Conservation (phyloP, 805 yeast species). For the Candida golubevii region DNA sequence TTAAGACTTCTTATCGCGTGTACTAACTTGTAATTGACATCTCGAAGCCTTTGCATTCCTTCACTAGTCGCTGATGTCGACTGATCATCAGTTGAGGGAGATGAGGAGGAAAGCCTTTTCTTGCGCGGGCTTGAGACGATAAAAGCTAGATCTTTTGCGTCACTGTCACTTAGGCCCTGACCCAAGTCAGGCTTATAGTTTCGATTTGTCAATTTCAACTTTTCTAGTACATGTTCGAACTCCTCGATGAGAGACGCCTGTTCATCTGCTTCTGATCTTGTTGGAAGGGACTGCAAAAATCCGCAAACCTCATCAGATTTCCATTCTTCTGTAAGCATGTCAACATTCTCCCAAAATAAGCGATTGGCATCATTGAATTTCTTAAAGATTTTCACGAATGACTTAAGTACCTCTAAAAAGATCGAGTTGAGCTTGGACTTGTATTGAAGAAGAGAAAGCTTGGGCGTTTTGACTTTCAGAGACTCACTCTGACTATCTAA, state of each 20-base stretch:
- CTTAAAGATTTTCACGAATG: constrained; percentile 28
- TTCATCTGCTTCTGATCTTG: constrained; percentile 27
- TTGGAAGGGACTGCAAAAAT: constrained; percentile 24
- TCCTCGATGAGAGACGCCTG: constrained; percentile 28
- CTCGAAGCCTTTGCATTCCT: constrained; percentile 27
- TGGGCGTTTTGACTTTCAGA: constrained; percentile 12
- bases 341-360: constrained; percentile 25
- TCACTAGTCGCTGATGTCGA: constrained; percentile 3
- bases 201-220: constrained; percentile 17
- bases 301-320: constrained; percentile 9
- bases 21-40: constrained; percentile 35
- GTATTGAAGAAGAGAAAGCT: constrained; percentile 28
- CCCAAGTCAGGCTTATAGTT: constrained; percentile 5
- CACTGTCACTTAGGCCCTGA: constrained; percentile 3
- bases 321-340: constrained; percentile 24
- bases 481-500: neutral
- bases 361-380: constrained; percentile 27
- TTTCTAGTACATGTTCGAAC: constrained; percentile 25
- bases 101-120: neutral
- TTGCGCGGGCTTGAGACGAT: constrained; percentile 19
- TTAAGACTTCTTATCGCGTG: constrained; percentile 32
- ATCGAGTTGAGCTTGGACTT: constrained; percentile 31
- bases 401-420: constrained; percentile 33
- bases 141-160: constrained; percentile 13
- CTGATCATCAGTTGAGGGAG: neutral